Evolutionary conservation across 2,329 filamentous ascomycete species (phyloP).

Genomic region (Claviceps sp.): DNA sequence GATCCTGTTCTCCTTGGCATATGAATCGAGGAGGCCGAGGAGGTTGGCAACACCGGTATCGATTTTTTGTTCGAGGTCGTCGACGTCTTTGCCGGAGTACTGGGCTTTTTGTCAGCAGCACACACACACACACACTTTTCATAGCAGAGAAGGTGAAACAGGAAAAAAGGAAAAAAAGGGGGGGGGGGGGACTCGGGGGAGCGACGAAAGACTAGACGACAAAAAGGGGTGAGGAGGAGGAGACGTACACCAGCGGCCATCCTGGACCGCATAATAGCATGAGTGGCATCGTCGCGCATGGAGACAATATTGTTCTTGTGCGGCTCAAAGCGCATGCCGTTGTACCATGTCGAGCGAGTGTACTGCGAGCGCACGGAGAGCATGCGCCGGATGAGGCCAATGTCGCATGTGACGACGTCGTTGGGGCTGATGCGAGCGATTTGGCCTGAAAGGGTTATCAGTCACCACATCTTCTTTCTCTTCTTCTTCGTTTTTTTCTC

Average conservation of each 20-base stretch:
- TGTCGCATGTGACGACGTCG: slow-evolving; percentile 31
- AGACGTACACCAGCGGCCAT: slow-evolving; percentile 33
- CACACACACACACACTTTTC: too few species aligned
- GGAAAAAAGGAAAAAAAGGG: not conserved
- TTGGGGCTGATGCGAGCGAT: slow-evolving; percentile 26
- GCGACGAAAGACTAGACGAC: not conserved
- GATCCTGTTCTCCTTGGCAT: slow-evolving; percentile 4
- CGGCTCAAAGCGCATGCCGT: slow-evolving; percentile 35
- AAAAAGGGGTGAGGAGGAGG: not conserved
- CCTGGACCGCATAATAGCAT: slow-evolving; percentile 28
- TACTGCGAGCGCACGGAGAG: slow-evolving; percentile 25
- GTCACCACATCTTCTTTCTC: not conserved
- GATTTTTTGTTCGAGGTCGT: slow-evolving; percentile 30
- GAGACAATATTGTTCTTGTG: slow-evolving; percentile 37
- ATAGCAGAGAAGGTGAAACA: slow-evolving; percentile 8
- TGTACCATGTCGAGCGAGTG: slow-evolving; percentile 27
- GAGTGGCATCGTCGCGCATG: slow-evolving; percentile 31
- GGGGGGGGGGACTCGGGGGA: too few species aligned
- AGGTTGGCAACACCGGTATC: slow-evolving; percentile 8
- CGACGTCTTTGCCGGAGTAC: slow-evolving; percentile 38
- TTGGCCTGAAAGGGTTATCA: slow-evolving; percentile 10
- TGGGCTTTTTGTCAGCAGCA: slow-evolving; percentile 7
- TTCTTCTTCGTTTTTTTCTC: not conserved
- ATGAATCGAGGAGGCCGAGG: slow-evolving; percentile 6
- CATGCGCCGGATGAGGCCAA: slow-evolving; percentile 28